Evolutionary conservation across 805 yeast species (phyloP).

Genomic region (Wickerhamiella slavikovae): DNA sequence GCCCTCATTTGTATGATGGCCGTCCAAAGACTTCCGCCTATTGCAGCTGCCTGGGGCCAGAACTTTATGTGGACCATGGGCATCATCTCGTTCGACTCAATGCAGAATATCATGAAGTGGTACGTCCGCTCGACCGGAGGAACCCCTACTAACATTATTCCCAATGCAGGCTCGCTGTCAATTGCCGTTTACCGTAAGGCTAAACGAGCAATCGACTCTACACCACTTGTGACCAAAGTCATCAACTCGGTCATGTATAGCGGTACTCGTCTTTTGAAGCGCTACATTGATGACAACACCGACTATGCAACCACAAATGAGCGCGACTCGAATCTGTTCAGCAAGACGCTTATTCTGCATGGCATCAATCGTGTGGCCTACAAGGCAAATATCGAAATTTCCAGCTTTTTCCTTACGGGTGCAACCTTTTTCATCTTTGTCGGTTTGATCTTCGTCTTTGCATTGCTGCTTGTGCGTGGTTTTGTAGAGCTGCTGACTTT

Average conservation of each 20-base stretch:
- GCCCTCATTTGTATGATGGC: conserved; percentile 94
- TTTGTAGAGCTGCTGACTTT: conserved; percentile 40
- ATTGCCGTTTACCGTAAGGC: conserved; percentile 60
- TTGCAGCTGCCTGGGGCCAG: conserved; percentile 95
- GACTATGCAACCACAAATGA: conserved; percentile 25
- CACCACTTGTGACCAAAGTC: background rate
- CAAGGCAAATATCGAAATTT: conserved; percentile 66
- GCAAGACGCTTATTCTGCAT: conserved; percentile 60
- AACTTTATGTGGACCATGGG: conserved; percentile 96
- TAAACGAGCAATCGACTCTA: conserved; percentile 10
- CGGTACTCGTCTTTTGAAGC: conserved; percentile 1
- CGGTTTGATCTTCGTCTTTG: conserved; percentile 38
- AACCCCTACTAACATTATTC: conserved; percentile 49
- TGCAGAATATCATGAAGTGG: conserved; percentile 29
- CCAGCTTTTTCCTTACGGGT: conserved; percentile 71
- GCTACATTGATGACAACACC: conserved; percentile 4
- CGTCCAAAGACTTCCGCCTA: conserved; percentile 79
- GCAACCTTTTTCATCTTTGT: conserved; percentile 63
- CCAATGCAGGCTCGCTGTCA: conserved; percentile 43
- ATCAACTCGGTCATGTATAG: conserved; percentile 1
- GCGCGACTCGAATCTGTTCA: conserved; percentile 31
- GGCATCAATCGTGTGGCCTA: conserved; percentile 88
- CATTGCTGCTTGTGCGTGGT: conserved; percentile 47
- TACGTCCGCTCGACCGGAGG: conserved; percentile 57
- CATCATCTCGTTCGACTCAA: conserved; percentile 49